Percentiles rank a stretch among this genome's conserved stretches.
phyloP scores from a whole-genome alignment of 169 alveolate genomes.

The Plasmodium sp. region DNA sequence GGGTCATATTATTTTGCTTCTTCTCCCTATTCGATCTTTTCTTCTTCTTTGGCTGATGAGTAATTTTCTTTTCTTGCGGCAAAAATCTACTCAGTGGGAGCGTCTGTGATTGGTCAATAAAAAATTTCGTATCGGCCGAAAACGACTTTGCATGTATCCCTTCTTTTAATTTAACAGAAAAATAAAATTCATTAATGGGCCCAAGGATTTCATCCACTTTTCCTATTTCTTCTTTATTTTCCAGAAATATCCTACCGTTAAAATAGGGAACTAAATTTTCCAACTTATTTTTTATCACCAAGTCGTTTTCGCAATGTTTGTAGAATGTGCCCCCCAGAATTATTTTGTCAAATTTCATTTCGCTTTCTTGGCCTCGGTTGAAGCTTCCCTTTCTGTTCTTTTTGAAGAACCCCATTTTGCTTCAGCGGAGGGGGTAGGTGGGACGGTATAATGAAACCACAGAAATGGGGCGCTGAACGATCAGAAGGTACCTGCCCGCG shows the following conservation, averaged over 20 bases:
- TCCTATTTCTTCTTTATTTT: conserved; percentile 95
- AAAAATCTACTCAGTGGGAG: conserved; percentile 90
- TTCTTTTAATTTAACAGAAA: conserved; percentile 89
- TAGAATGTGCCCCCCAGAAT: conserved; percentile 90
- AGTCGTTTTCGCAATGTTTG: conserved; percentile 93
- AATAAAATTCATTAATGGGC: conserved; percentile 91
- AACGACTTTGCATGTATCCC: conserved; percentile 91
- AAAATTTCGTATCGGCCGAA: conserved; percentile 83
- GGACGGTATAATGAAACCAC: too few relatives aligned
- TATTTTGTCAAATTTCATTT: conserved; percentile 46
- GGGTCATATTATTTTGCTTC: conserved; percentile 40
- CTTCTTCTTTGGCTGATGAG: conserved; percentile 75
- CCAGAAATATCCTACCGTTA: conserved; percentile 94
- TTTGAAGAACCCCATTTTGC: conserved; percentile 35
- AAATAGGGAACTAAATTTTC: conserved; percentile 94
- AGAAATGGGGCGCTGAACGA: neutral
- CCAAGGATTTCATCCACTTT: conserved; percentile 96
- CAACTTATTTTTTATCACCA: conserved; percentile 90
- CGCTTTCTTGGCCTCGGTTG: conserved; percentile 22
- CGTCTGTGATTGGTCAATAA: conserved; percentile 88
- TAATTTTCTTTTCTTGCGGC: conserved; percentile 74
- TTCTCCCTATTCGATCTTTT: conserved; percentile 78
- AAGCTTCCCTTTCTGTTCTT: conserved; percentile 10
- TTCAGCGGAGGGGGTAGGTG: neutral
- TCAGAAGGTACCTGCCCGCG: neutral